A percentile compares a stretch with the other conserved stretches of the same genome.
phyloP scores from a whole-genome alignment of 352 stramenopile species.

The Globisporangium cederbergense region DNA sequence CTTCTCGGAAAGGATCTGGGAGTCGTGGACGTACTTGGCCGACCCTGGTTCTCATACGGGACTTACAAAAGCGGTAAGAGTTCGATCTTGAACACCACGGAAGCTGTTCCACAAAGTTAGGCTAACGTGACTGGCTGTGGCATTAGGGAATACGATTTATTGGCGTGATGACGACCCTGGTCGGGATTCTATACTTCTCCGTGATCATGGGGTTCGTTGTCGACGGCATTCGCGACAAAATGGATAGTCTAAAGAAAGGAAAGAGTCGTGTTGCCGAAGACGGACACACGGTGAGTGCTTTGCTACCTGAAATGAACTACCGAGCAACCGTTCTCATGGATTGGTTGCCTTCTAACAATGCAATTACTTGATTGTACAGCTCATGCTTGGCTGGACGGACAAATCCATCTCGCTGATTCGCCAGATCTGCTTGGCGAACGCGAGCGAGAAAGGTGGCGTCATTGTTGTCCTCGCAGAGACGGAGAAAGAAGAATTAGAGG shows the following conservation, averaged over 20 bases:
- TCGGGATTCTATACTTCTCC: conserved; percentile 84
- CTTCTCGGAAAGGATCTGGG: conserved; percentile 52
- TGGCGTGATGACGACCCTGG: conserved; percentile 54
- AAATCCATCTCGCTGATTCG: conserved; percentile 84
- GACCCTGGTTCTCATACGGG: conserved; percentile 47
- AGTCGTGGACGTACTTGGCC: conserved; percentile 61
- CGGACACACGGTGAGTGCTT: conserved; percentile 60
- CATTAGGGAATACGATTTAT: conserved; percentile 46
- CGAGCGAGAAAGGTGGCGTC: conserved; percentile 77
- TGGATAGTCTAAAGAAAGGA: conserved; percentile 88
- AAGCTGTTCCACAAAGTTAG: background rate
- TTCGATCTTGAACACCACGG: background rate
- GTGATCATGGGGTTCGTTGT: conserved; percentile 90
- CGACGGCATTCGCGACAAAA: conserved; percentile 82
- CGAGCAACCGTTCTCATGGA: too few species aligned
- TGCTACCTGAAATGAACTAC: background rate
- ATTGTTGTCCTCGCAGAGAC: conserved; percentile 76
- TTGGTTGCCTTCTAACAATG: background rate
- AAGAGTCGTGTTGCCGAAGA: conserved; percentile 78
- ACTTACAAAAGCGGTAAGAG: conserved; percentile 28
- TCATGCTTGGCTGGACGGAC: conserved; percentile 87
- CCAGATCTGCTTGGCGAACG: conserved; percentile 85
- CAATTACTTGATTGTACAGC: conserved; percentile 18
- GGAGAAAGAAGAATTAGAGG: conserved; percentile 80
- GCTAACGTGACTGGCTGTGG: background rate